Evolutionary conservation across 306 rosid species (phyloP), one percentile per base, ranked within the genome.

Genomic region (Aeschynomene evenia): DNA sequence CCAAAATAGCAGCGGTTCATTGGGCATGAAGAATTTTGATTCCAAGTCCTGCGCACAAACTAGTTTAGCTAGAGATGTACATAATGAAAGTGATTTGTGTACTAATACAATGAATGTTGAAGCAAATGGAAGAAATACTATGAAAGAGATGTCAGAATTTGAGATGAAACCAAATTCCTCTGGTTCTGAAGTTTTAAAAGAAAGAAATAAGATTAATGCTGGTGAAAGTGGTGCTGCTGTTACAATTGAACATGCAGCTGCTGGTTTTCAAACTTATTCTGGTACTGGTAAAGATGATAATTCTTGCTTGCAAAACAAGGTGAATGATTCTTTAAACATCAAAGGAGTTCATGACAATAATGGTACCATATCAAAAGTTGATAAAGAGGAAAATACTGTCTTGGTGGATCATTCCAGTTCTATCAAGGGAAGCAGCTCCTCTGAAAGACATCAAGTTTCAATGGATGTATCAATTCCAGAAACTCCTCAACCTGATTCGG

Each of bases 11-110:
- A 77, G 63, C 80, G 81, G 83, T 72, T 77, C 75, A 56, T 74
- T 78, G 63, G 90, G 86, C 73, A 48, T 63, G 55, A 82, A 67
- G 82, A 87, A 80, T 61, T 77, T 87, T 57, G 90, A 84, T 77
- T 81, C 81, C 9, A 90, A 82, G 82, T 86, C 89, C 50, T 78
- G 84, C 45, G 55, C 80, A 43, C 93, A 79, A 80, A 79, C 72
- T 81, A 91, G 90, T 78, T 62, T 91, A 87, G 93, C 81, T 73
- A 74, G 92, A 87, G 95, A 87, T 91, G 99, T 89, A 89, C 85
- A 91, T 86, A 95, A 67, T 82, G 95, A 82, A 71, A 83, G 70
- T 68, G 87, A 83, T 75, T 56, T 77, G 74, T 80, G 88, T 83
- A 77, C 74, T 62, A 75, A 63, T 81, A 65, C 73, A 45, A 82